Evolutionary conservation across 2,329 filamentous ascomycete genomes (phyloP).

Genomic region (Meredithiella fracta): DNA sequence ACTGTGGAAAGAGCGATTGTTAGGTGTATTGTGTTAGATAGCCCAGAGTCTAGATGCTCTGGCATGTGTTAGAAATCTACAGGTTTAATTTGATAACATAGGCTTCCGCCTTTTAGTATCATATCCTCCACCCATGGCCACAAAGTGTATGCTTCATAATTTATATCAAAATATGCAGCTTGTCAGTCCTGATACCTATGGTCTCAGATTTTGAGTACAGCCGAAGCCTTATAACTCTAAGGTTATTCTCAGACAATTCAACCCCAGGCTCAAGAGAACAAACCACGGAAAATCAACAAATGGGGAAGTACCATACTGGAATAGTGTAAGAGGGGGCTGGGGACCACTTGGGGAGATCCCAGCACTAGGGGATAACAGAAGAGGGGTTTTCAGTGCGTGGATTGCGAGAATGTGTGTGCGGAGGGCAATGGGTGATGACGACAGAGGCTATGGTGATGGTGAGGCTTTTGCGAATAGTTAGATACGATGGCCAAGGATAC

Average conservation of each 20-base stretch:
- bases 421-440: no score
- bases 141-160: background rate
- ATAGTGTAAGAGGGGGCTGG: background rate
- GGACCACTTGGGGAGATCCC: background rate
- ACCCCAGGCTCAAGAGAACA: background rate
- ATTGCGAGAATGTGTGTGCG: no score
- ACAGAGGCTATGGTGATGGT: no score
- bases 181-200: no score
- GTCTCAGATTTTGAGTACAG: no score
- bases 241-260: background rate
- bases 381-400: background rate
- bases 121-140: no score
- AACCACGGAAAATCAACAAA: background rate
- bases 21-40: no score
- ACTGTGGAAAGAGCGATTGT: background rate
- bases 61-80: slow-evolving; percentile 7
- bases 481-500: no score
- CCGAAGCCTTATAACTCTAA: no score
- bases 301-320: background rate
- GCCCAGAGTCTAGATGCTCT: no score
- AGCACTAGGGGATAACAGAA: background rate
- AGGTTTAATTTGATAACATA: slow-evolving; percentile 1
- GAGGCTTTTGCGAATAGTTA: no score
- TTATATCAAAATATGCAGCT: background rate
- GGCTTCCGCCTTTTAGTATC: background rate